A percentile compares a stretch with the other conserved stretches of the same genome.
These are phyloP conservation scores for Pythium myriotylum DNA, from an alignment of 352 stramenopile species.

Conservation along the genomic window DNA sequence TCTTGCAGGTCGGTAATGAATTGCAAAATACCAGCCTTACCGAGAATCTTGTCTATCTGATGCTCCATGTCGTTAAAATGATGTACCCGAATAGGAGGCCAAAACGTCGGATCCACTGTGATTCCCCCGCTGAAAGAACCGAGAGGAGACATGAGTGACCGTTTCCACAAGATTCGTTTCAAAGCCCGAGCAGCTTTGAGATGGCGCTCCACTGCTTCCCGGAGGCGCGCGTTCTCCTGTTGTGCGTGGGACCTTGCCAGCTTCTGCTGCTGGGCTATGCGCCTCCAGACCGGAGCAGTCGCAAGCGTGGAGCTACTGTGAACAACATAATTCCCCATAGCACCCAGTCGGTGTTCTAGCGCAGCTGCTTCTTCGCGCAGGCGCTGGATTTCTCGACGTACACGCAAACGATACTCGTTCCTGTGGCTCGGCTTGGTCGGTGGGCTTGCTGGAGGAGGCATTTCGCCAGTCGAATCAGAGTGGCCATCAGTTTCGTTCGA, in stretches of 20 bases:
- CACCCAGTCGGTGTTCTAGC: neutral
- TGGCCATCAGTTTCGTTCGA: neutral
- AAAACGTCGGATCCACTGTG: too few relatives aligned
- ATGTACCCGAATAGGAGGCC: too few relatives aligned
- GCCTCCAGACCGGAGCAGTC: neutral
- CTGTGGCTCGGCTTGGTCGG: neutral
- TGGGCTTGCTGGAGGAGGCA: neutral
- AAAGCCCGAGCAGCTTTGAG: neutral
- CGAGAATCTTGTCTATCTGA: neutral
- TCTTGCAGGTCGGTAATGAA: too few relatives aligned
- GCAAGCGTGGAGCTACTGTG: too few relatives aligned
- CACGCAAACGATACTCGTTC: neutral
- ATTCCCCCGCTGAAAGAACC: too few relatives aligned
- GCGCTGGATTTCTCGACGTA: neutral
- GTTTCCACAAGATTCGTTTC: neutral
- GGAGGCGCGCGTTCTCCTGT: conserved; percentile 1
- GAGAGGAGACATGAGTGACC: too few relatives aligned
- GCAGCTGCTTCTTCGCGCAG: neutral
- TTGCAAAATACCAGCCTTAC: neutral
- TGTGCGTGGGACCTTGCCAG: neutral
- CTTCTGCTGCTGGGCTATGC: conserved; percentile 5
- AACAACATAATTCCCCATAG: too few relatives aligned
- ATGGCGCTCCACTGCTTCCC: neutral
- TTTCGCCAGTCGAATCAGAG: neutral
- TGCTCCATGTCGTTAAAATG: too few relatives aligned